Conservation (phyloP, 208 protist species). For the Leishmania braziliensis region DNA sequence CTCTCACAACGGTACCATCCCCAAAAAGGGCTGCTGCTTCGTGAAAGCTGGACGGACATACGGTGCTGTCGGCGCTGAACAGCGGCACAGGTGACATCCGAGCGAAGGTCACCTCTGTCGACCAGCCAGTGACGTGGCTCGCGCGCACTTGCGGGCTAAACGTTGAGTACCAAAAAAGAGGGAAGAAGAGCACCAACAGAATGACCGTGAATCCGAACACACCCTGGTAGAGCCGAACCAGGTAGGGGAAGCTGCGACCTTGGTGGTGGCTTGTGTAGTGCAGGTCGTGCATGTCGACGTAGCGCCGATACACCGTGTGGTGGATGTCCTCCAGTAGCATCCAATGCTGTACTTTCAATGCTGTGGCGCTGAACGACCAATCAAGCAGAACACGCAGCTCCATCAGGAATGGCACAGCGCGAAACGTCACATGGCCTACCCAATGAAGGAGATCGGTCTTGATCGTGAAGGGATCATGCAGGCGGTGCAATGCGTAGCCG, state of each 20-base stretch:
- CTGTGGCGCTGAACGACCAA: slow-evolving; percentile 69
- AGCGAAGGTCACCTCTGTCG: slow-evolving; percentile 20
- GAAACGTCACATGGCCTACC: slow-evolving; percentile 50
- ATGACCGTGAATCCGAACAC: slow-evolving; percentile 61
- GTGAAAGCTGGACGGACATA: slow-evolving; percentile 18
- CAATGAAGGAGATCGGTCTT: slow-evolving; percentile 51
- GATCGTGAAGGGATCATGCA: slow-evolving; percentile 60
- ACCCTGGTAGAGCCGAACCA: slow-evolving; percentile 56
- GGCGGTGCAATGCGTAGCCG: slow-evolving; percentile 52
- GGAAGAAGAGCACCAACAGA: slow-evolving; percentile 53
- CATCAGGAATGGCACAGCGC: slow-evolving; percentile 73
- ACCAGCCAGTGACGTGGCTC: slow-evolving; percentile 41
- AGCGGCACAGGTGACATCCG: slow-evolving; percentile 15
- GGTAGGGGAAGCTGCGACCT: slow-evolving; percentile 49
- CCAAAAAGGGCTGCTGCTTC: slow-evolving; percentile 9
- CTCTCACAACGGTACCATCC: slow-evolving; percentile 3
- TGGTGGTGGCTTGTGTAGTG: slow-evolving; percentile 42
- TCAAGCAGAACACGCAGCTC: slow-evolving; percentile 80
- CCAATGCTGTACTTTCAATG: slow-evolving; percentile 78
- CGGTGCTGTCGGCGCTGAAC: slow-evolving; percentile 17
- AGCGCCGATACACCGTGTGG: slow-evolving; percentile 61
- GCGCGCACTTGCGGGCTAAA: slow-evolving; percentile 61
- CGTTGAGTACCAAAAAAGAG: slow-evolving; percentile 82
- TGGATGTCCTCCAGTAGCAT: slow-evolving; percentile 82
- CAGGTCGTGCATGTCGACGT: slow-evolving; percentile 68